These are phyloP conservation scores for Ilex aquifolium DNA, from an alignment of 257 asterid genomes.

Conservation along the genomic window DNA sequence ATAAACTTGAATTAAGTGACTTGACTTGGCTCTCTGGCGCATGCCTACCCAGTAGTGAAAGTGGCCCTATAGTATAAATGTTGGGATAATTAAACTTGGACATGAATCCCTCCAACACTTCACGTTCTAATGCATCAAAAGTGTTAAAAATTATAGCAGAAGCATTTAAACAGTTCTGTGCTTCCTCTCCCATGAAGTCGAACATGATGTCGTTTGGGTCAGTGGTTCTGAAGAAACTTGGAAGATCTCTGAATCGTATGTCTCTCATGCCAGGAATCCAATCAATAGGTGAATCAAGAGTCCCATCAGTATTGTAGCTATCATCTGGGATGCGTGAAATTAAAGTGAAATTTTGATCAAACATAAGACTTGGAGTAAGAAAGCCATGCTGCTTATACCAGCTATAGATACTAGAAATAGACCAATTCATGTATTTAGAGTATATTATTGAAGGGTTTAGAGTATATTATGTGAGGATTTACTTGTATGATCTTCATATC, in stretches of 20 bases:
- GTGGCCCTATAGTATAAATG: background rate
- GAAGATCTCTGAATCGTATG: background rate
- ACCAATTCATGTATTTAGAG: no score
- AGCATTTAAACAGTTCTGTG: background rate
- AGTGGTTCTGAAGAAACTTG: background rate
- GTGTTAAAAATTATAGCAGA: background rate
- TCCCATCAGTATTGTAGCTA: background rate
- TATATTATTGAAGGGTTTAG: no score
- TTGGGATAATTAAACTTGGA: background rate
- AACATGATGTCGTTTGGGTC: background rate
- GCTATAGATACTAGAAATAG: no score
- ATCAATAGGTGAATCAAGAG: background rate
- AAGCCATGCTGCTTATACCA: no score
- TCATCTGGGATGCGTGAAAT: background rate
- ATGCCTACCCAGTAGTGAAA: background rate
- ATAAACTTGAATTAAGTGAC: background rate
- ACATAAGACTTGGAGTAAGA: no score
- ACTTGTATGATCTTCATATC: no score
- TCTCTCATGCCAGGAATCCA: background rate
- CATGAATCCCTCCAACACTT: background rate
- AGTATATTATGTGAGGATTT: no score
- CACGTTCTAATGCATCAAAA: background rate
- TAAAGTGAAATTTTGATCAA: background rate
- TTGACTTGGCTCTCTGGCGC: background rate
- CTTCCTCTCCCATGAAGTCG: slow-evolving; percentile 1